Percentiles rank a stretch among this genome's conserved stretches.
phyloP scores from a whole-genome alignment of 176 grass and related monocot species.

The Oryza australiensis region DNA sequence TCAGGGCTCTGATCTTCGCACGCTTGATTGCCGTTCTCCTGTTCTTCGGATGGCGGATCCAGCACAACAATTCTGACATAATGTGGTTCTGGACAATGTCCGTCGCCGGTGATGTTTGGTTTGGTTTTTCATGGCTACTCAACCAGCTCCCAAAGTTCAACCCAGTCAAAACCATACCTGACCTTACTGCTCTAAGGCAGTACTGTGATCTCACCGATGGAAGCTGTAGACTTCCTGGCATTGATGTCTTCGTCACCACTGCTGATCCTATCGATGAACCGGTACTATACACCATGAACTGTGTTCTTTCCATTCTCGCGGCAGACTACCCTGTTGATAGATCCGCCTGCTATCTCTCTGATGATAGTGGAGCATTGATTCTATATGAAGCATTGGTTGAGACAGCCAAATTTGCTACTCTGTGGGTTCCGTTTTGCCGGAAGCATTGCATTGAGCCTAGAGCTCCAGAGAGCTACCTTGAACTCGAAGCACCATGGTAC shows the following conservation, averaged over 20 bases:
- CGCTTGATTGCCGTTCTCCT: slow-evolving; percentile 25
- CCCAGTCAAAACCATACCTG: slow-evolving; percentile 12
- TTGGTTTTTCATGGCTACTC: slow-evolving; percentile 35
- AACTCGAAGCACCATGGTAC: not conserved
- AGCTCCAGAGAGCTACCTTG: slow-evolving; percentile 28
- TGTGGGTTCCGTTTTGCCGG: slow-evolving; percentile 35
- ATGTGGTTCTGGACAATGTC: slow-evolving; percentile 36
- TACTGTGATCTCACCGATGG: not conserved
- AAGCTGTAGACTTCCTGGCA: slow-evolving; percentile 1
- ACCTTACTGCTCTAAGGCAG: not conserved
- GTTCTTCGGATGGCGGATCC: slow-evolving; percentile 28
- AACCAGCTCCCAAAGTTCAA: slow-evolving; percentile 32
- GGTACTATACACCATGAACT: slow-evolving; percentile 29
- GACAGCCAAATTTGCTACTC: slow-evolving; percentile 17
- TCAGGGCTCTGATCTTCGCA: slow-evolving; percentile 19
- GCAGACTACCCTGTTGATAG: slow-evolving; percentile 23
- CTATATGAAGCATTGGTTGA: slow-evolving; percentile 17
- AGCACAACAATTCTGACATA: not conserved
- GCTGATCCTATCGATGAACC: slow-evolving; percentile 32
- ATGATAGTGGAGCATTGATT: slow-evolving; percentile 21
- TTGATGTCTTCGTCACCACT: slow-evolving; percentile 30
- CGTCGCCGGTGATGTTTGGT: slow-evolving; percentile 9
- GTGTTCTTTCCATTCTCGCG: slow-evolving; percentile 27
- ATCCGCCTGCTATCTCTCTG: slow-evolving; percentile 25
- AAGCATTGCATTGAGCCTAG: slow-evolving; percentile 28